These are phyloP conservation scores for Waltergamsia citrina DNA, from an alignment of 2,329 filamentous ascomycete genomes.

Conservation along the genomic window DNA sequence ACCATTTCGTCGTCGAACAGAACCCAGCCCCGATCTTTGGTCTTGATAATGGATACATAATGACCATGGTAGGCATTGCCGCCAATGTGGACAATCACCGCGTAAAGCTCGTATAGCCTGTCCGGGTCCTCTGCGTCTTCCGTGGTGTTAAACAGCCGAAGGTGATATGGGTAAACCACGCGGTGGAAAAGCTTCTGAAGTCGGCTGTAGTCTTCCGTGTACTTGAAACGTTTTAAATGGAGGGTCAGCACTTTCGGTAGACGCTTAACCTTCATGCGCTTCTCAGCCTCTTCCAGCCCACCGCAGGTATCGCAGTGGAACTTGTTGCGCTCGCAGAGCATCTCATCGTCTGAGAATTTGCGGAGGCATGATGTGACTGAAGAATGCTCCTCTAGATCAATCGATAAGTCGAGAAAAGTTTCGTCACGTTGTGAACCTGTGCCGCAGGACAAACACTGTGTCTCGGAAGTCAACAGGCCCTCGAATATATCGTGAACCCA, in stretches of 20 bases:
- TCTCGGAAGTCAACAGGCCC: conserved; percentile 89
- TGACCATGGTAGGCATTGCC: conserved; percentile 96
- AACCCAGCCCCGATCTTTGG: conserved; percentile 89
- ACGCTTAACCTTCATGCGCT: conserved; percentile 98
- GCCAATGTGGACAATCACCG: conserved; percentile 94
- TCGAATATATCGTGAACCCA: conserved; percentile 99
- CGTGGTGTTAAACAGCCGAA: conserved; percentile 95
- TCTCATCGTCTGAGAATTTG: conserved; percentile 96
- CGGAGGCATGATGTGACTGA: conserved; percentile 92
- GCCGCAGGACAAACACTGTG: conserved; percentile 91
- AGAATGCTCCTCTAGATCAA: conserved; percentile 89
- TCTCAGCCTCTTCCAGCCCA: conserved; percentile 93
- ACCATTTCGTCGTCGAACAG: conserved; percentile 98
- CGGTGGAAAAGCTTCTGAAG: conserved; percentile 95
- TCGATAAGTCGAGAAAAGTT: conserved; percentile 89
- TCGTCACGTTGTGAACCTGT: conserved; percentile 92
- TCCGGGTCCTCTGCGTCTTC: conserved; percentile 92
- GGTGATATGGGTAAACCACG: conserved; percentile 92
- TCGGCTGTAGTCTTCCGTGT: conserved; percentile 88
- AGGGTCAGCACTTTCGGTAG: conserved; percentile 85
- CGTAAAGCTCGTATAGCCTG: conserved; percentile 90
- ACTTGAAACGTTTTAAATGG: conserved; percentile 96
- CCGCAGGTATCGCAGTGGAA: conserved; percentile 98
- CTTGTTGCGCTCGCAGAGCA: conserved; percentile 97
- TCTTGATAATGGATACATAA: conserved; percentile 97